Percentiles rank a stretch among this genome's conserved stretches.
phyloP scores from a whole-genome alignment of 768 basidiomycete species.

The Pulveroboletus sp. region DNA sequence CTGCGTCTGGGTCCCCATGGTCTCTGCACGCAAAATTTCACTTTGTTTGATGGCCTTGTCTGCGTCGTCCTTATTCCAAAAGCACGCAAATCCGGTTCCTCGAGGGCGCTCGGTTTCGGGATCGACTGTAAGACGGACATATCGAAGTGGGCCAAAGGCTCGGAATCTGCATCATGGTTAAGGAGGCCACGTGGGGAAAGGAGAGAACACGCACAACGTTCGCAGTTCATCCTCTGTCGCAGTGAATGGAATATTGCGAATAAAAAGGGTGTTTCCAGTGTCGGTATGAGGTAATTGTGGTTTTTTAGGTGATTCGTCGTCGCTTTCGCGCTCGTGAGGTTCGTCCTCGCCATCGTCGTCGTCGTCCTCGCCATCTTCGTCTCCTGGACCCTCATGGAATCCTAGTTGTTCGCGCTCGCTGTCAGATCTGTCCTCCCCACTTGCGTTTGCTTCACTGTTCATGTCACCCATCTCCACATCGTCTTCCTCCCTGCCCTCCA shows the following conservation, averaged over 20 bases:
- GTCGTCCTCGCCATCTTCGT: slow-evolving; percentile 31
- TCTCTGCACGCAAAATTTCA: slow-evolving; percentile 65
- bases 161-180: slow-evolving; percentile 56
- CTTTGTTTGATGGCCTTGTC: slow-evolving; percentile 83
- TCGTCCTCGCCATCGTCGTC: slow-evolving; percentile 26
- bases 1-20: slow-evolving; percentile 41
- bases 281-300: slow-evolving; percentile 80
- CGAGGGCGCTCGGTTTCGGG: slow-evolving; percentile 78
- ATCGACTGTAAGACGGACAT: slow-evolving; percentile 90
- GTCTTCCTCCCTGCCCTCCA: slow-evolving; percentile 26
- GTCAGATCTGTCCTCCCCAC: slow-evolving; percentile 31
- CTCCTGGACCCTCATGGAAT: slow-evolving; percentile 34
- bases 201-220: slow-evolving; percentile 55
- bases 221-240: slow-evolving; percentile 93
- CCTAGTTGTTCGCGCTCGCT: slow-evolving; percentile 44
- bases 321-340: slow-evolving; percentile 3
- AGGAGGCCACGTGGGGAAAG: not conserved
- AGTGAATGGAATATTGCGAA: slow-evolving; percentile 90
- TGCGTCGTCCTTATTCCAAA: slow-evolving; percentile 92
- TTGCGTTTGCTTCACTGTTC: slow-evolving; percentile 16
- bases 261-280: slow-evolving; percentile 87
- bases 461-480: slow-evolving; percentile 34
- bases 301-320: slow-evolving; percentile 48
- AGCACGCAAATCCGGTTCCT: slow-evolving; percentile 96
- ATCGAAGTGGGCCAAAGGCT: slow-evolving; percentile 87